A percentile compares a stretch with the other conserved stretches of the same genome.
Conservation (phyloP, 169 alveolate species). For the Plasmodium fragile region DNA sequence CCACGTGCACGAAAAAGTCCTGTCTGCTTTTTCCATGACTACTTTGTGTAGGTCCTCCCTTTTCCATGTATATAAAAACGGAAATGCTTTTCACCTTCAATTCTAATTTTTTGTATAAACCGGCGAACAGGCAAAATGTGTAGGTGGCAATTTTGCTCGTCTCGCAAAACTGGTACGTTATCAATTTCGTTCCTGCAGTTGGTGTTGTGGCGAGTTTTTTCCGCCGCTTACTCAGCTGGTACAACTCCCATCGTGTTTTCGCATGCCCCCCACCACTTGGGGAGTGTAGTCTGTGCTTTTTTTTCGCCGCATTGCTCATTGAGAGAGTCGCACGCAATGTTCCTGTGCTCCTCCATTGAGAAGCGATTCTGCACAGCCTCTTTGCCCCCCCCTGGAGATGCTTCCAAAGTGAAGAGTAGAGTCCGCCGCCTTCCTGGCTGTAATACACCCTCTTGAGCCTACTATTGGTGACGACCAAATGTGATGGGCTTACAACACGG, state of each 20-base stretch:
- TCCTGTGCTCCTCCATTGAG: background rate
- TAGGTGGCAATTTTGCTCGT: slow-evolving; percentile 19
- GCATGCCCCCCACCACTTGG: background rate
- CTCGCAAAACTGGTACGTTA: slow-evolving; percentile 25
- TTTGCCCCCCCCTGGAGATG: background rate
- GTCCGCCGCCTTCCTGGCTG: background rate
- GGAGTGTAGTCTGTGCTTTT: background rate
- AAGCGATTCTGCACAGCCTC: background rate
- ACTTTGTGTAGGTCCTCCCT: background rate
- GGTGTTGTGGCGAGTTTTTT: background rate
- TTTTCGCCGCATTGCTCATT: background rate
- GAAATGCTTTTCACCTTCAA: slow-evolving; percentile 6
- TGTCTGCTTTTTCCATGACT: background rate
- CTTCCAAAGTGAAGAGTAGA: background rate
- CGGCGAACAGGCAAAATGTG: slow-evolving; percentile 55
- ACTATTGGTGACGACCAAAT: slow-evolving; percentile 30
- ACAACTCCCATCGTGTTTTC: background rate
- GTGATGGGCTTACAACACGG: background rate
- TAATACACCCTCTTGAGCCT: slow-evolving; percentile 24
- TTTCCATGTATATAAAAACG: slow-evolving; percentile 49
- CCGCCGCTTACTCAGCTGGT: background rate
- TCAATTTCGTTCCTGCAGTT: background rate
- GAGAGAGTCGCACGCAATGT: background rate
- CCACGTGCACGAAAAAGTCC: background rate
- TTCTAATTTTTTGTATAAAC: slow-evolving; percentile 20